A percentile compares a stretch with the other conserved stretches of the same genome.
phyloP scores from a whole-genome alignment of 2,329 filamentous ascomycete species.

The Aureobasidium musti region DNA sequence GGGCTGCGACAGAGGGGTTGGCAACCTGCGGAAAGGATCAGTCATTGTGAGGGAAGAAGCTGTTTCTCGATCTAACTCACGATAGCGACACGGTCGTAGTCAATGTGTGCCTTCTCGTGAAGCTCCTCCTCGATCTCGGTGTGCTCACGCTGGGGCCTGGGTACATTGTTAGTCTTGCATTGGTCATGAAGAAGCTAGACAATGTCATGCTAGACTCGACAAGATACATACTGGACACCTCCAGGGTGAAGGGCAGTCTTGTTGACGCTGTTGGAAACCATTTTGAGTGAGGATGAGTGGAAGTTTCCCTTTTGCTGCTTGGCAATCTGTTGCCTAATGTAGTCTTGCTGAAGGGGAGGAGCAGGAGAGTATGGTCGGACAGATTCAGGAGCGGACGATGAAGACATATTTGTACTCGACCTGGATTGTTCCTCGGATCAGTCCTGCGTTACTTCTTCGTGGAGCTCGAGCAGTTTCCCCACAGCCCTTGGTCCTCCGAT shows the following conservation, averaged over 20 bases:
- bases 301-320: slow-evolving; percentile 62
- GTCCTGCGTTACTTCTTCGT: slow-evolving; percentile 17
- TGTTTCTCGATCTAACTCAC: slow-evolving; percentile 56
- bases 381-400: slow-evolving; percentile 16
- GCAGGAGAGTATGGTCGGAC: slow-evolving; percentile 34
- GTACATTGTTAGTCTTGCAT: slow-evolving; percentile 20
- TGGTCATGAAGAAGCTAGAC: slow-evolving; percentile 30
- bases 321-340: slow-evolving; percentile 58
- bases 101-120: slow-evolving; percentile 96
- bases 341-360: slow-evolving; percentile 54
- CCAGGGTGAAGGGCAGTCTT: slow-evolving; percentile 88
- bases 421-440: slow-evolving; percentile 15
- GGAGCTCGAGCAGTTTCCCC: slow-evolving; percentile 24
- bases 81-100: slow-evolving; percentile 98
- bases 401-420: slow-evolving; percentile 29
- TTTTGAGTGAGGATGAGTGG: slow-evolving; percentile 58
- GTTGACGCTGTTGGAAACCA: slow-evolving; percentile 67
- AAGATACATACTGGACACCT: slow-evolving; percentile 78
- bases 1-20: slow-evolving; percentile 90
- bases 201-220: slow-evolving; percentile 15
- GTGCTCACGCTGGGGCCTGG: slow-evolving; percentile 79
- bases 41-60: neutral
- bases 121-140: slow-evolving; percentile 98
- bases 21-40: slow-evolving; percentile 59
- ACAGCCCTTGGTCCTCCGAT: slow-evolving; percentile 24